A percentile compares a stretch with the other conserved stretches of the same genome.
phyloP scores from a whole-genome alignment of 805 yeast species.

The Wilhelminamyces savonicus region DNA sequence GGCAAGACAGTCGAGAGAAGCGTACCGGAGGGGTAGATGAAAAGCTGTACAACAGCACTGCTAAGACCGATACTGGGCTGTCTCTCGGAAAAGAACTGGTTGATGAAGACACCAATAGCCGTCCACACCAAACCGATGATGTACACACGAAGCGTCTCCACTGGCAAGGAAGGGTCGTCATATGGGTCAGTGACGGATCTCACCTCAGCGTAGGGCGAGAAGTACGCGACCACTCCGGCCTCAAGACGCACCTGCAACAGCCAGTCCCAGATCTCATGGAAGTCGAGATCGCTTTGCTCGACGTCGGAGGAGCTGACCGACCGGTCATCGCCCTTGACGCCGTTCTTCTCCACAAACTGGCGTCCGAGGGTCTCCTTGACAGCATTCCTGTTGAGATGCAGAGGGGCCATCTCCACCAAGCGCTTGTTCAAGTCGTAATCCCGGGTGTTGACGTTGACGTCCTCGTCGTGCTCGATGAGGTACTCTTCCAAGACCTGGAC shows the following conservation, averaged over 20 bases:
- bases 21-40: conserved; percentile 20
- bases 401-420: conserved; percentile 1
- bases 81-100: conserved; percentile 11
- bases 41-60: conserved; percentile 10
- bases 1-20: conserved; percentile 29
- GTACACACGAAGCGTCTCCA: conserved; percentile 32
- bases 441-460: conserved; percentile 25
- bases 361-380: too few species aligned
- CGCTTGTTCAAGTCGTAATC: conserved; percentile 19
- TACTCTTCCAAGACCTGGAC: conserved; percentile 22
- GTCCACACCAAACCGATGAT: conserved; percentile 27
- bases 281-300: too few species aligned
- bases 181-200: conserved; percentile 22
- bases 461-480: conserved; percentile 21
- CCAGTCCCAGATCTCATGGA: conserved; percentile 2
- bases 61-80: conserved; percentile 9
- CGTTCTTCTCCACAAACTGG: too few species aligned
- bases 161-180: conserved; percentile 17
- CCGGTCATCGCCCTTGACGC: too few species aligned
- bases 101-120: conserved; percentile 8
- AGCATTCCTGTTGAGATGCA: too few species aligned
- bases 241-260: conserved; percentile 8
- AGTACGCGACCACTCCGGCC: conserved; percentile 11
- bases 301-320: too few species aligned
- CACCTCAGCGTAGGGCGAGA: conserved; percentile 28